Base-by-base conservation (phyloP, 2,329 filamentous ascomycete species). In the Alternaria tenuissima region DNA sequence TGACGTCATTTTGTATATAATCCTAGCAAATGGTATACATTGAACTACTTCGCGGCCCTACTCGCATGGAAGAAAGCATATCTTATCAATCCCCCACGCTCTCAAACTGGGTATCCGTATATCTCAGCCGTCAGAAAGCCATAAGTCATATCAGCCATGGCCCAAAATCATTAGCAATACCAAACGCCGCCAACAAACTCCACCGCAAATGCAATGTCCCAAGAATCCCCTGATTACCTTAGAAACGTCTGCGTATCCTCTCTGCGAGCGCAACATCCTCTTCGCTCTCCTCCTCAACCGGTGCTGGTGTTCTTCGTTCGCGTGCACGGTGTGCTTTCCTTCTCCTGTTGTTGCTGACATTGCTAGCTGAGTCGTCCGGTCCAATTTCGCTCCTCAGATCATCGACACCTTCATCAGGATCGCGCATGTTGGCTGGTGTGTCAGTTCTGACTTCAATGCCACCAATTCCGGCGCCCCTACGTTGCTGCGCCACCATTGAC, bases 291-390 rank as follows among this genome's bases (percentile, higher is more conserved):
- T 89, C 88, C 41, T 87, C 85, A 62, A 93, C 91, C 6, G 88
- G 86, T 14, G 90, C 90, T 1, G 91, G 91, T 20, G 90, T 92
- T 60, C 89, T 84, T 65, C 90, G 83, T 79, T 92, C 89, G 64
- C 85, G 87, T 69, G 88, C 85, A 72, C 89, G 82, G 82, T 90
- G 91, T 42, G 87, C 89, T 72, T 88, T 83, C 67, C 88, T 84
- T 71, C 90, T 84, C 68, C 90, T 79, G 54, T 89, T 89, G 73
- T 88, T 91, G 72, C 87, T 89, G 61, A 94, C 91, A 74, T 94
- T 93, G 78, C 91, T 93, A 24, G 91, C 91, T 55, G 87, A 90
- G 76, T 94, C 91, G 71, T 94, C 91, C 0, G 91, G 91, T 67
- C 89, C 89, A 49, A 94, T 82, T 67, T 82, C 81, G 41, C 78